Evolutionary conservation across 192 early-diverging fungal genomes (phyloP).

Genomic region (Coemansia sp.): DNA sequence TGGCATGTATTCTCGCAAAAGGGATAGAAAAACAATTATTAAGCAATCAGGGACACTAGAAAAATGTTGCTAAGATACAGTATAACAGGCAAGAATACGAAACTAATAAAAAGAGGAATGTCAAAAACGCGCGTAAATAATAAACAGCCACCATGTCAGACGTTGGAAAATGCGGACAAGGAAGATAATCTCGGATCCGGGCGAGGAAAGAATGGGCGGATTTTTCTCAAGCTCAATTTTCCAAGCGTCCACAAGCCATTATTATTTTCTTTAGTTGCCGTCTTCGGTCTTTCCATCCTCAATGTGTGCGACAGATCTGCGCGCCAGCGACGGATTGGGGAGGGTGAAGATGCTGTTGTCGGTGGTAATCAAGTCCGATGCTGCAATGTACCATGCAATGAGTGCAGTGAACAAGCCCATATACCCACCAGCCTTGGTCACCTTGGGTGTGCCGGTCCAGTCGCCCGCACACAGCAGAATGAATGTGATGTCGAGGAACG

Average conservation of each 20-base stretch:
- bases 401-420: conserved; percentile 72
- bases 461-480: conserved; percentile 66
- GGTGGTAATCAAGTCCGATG: conserved; percentile 59
- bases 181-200: neutral
- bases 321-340: conserved; percentile 54
- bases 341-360: conserved; percentile 59
- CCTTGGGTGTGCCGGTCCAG: conserved; percentile 49
- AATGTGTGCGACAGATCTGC: neutral
- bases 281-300: conserved; percentile 44
- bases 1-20: neutral
- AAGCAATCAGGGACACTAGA: neutral
- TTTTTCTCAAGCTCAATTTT: neutral
- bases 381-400: conserved; percentile 75
- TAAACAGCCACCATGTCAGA: neutral
- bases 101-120: conserved; percentile 1
- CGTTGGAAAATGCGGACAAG: neutral
- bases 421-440: conserved; percentile 66
- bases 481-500: conserved; percentile 67
- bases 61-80: neutral
- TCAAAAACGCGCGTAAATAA: neutral
- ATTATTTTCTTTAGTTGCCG: conserved; percentile 10
- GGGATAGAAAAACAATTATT: neutral
- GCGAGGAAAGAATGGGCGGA: neutral
- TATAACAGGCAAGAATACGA: neutral
- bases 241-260: neutral